Evolutionary conservation across 140 eudicot genomes (phyloP).

Genomic region (Stevia rebaudiana): DNA sequence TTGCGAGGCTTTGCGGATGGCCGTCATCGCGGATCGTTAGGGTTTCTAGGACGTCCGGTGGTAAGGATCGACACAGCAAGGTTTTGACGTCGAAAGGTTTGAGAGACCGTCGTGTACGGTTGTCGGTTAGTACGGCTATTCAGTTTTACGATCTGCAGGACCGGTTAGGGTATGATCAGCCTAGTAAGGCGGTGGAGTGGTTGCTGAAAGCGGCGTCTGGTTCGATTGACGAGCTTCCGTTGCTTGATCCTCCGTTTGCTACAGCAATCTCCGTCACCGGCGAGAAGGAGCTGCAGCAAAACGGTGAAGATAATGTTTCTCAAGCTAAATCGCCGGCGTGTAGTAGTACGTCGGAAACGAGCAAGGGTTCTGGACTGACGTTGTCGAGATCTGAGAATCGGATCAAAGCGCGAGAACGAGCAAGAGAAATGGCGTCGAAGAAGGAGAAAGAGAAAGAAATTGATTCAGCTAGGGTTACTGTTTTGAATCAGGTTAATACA

Average conservation of each 20-base stretch:
- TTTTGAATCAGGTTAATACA: slow-evolving; percentile 29
- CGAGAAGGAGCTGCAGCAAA: slow-evolving; percentile 37
- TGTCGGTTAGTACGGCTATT: slow-evolving; percentile 77
- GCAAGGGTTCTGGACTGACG: slow-evolving; percentile 76
- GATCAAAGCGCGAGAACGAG: slow-evolving; percentile 69
- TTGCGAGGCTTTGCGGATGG: slow-evolving; percentile 54
- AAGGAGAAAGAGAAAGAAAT: slow-evolving; percentile 58
- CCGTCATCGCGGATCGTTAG: slow-evolving; percentile 80
- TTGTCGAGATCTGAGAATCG: slow-evolving; percentile 70
- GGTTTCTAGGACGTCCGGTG: slow-evolving; percentile 93
- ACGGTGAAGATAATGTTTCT: slow-evolving; percentile 13
- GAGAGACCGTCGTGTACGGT: slow-evolving; percentile 72
- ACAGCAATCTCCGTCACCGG: slow-evolving; percentile 33
- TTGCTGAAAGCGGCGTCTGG: slow-evolving; percentile 65
- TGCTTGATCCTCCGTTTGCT: slow-evolving; percentile 45
- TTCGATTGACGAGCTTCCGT: slow-evolving; percentile 69
- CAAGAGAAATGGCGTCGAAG: slow-evolving; percentile 65
- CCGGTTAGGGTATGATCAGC: slow-evolving; percentile 80
- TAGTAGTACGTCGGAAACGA: slow-evolving; percentile 75
- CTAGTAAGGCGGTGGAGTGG: slow-evolving; percentile 98
- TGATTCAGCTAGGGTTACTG: slow-evolving; percentile 22
- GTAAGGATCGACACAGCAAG: slow-evolving; percentile 88
- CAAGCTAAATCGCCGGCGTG: slow-evolving; percentile 49
- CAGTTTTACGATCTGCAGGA: slow-evolving; percentile 91
- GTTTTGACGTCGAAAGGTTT: slow-evolving; percentile 81